phyloP scores from a whole-genome alignment of 1,284 basidiomycete genomes.

The Sporisorium graminicola region DNA sequence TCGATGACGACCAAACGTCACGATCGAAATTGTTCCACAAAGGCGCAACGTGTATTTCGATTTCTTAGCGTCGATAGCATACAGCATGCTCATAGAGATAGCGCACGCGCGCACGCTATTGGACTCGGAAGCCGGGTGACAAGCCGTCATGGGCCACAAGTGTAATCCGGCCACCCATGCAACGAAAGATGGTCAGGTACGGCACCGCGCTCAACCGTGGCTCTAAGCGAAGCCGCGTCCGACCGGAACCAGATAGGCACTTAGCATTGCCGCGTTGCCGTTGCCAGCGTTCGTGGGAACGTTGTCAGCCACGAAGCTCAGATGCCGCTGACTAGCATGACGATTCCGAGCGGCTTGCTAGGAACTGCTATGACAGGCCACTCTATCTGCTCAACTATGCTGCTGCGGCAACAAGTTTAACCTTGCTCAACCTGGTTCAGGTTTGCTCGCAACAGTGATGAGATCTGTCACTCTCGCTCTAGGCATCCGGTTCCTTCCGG shows the following conservation, averaged over 20 bases:
- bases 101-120: too few relatives aligned
- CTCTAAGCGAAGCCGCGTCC: background rate
- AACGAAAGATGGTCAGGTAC: background rate
- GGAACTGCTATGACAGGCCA: too few relatives aligned
- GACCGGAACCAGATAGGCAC: background rate
- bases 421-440: too few relatives aligned
- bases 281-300: background rate
- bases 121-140: too few relatives aligned
- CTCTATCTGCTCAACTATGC: too few relatives aligned
- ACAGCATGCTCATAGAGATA: background rate
- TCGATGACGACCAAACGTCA: background rate
- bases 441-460: background rate
- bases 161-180: background rate
- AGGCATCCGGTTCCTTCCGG: background rate
- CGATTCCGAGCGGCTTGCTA: background rate
- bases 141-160: background rate
- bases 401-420: too few relatives aligned
- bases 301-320: background rate
- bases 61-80: background rate
- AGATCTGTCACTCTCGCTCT: too few relatives aligned
- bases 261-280: background rate
- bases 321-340: background rate
- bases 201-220: background rate
- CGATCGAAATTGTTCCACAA: background rate
- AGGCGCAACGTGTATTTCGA: background rate